Conservation (phyloP, 2,329 filamentous ascomycete genomes). For the Sporothrix schenckii region DNA sequence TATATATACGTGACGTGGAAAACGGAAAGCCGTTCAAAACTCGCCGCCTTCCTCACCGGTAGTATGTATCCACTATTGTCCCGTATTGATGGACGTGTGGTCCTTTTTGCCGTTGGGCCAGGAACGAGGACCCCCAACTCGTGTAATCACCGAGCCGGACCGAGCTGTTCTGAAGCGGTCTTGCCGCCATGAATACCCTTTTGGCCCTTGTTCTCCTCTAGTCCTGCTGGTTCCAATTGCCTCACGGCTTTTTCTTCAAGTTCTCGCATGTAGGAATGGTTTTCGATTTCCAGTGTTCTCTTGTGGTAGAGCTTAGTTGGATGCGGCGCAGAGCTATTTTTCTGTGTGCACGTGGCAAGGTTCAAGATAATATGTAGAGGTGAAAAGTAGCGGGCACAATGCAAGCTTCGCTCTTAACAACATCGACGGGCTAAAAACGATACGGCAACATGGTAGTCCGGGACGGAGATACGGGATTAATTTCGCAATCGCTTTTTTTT, state of each 20-base stretch:
- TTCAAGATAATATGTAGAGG: slow-evolving; percentile 6
- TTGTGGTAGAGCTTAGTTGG: slow-evolving; percentile 5
- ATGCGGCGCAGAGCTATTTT: not conserved
- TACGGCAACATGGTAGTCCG: not conserved
- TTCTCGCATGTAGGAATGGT: not conserved
- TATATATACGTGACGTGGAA: not conserved
- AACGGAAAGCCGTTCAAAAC: not conserved
- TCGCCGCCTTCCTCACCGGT: not conserved
- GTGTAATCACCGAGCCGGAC: slow-evolving; percentile 28
- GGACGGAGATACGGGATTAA: slow-evolving; percentile 28
- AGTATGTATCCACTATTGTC: not conserved
- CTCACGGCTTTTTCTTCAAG: not conserved
- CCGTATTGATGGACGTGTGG: not conserved
- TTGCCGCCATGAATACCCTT: slow-evolving; percentile 5
- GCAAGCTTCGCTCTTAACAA: not conserved
- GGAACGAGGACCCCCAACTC: not conserved
- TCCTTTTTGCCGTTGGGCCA: not conserved
- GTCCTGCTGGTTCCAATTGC: not conserved
- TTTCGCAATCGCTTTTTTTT: not conserved
- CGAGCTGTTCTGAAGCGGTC: slow-evolving; percentile 19
- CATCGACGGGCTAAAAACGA: not conserved
- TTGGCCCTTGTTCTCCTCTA: not conserved
- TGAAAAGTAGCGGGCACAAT: slow-evolving; percentile 16
- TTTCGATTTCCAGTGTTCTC: slow-evolving; percentile 9
- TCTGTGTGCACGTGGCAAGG: not conserved